Base-by-base conservation (phyloP, 352 stramenopile genomes). In the Globisporangium cystogenes region DNA sequence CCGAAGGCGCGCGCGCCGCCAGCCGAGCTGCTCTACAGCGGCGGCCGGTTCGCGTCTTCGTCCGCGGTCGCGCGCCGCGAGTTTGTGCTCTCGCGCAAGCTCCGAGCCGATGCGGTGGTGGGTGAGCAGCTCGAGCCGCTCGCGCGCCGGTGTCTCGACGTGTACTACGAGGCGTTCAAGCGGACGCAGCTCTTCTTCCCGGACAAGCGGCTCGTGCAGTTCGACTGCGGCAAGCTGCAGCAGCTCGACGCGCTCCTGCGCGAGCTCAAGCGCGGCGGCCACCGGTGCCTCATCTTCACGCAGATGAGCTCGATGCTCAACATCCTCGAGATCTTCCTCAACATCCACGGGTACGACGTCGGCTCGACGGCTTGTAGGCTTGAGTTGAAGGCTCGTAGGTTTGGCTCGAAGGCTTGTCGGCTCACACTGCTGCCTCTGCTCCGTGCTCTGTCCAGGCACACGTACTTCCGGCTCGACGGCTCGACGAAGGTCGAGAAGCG, bases 281-380 rank as follows among this genome's bases (percentile, higher is more conserved):
- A 99, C 60, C 82, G 96, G 23, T 96, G 86, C 7, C 68, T 98
- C n/a, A 97, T 98, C 40, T 98, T 98, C 53, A 98, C 91, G 26
- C 96, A 99, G 68, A 99, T 99, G 97, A 98, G 93, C 51, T 97
- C 96, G 47, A 99, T 99, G 96, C 78, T 99, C 31, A 98, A 99
- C 70, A 96, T 99, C 33, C 80, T 99, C 15, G 97, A 99, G 77
- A 82, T 93, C 44, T 99, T 99, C 70, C 75, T 99, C 36, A 99
- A 98, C 59, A 75, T 99, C 8, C 92, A 99, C 67, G 95, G 96
- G 66, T 71, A 54, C 26, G 47, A 44, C 14, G 10, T 10, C 7
- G 45, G n/a, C n/a, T n/a, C n/a, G n/a, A n/a, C n/a, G n/a, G n/a
- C n/a, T n/a, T n/a, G n/a, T n/a, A n/a, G n/a, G n/a, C n/a, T n/a